Base-by-base conservation (phyloP, 2,329 filamentous ascomycete species). In the Aspergillus latus region DNA sequence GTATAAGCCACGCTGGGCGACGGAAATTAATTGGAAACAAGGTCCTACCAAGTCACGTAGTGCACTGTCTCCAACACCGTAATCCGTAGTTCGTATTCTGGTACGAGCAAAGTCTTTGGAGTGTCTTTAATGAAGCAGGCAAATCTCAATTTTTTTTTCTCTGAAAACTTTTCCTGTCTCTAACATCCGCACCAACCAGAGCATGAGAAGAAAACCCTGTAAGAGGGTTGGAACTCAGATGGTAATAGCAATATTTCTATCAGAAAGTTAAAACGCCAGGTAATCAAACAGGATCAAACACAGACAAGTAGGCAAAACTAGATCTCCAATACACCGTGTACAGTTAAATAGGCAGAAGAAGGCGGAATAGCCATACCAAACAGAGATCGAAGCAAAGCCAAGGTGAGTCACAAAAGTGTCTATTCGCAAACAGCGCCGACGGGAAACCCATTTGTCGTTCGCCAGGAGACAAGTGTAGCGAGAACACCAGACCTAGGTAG, bases 311-410 rank as follows among this genome's bases (percentile, higher is more conserved):
- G 13, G 29, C n/a, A 49, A 9, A 32, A 46, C 51, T 59, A 47
- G 40, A 44, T 52, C 49, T 56, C 59, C 53, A 52, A 45, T 39
- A 62, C 61, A 59, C 61, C 61, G 49, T 49, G 54, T 54, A 55
- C 50, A 57, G 48, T 44, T 29, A 30, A 52, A 16, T 42, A 57
- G 49, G 13, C 52, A 51, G 40, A 49, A 52, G 10, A 37, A 37
- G 4, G 34, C 34, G 53, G 21, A 46, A 30, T n/a, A 55, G 53
- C 37, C 26, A 53, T 34, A 26, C 47, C 36, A 21, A 54, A 56
- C 30, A 43, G 50, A 50, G 57, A 57, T 21, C 29, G 49, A 61
- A 59, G 44, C 49, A 56, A 49, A 49, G 29, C 11, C 13, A 16
- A 32, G 13, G 11, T 29, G 32, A 47, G 30, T 9, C 26, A 45